Conservation (phyloP, 2,329 filamentous ascomycete genomes). For the Davidsoniella eucalypti region DNA sequence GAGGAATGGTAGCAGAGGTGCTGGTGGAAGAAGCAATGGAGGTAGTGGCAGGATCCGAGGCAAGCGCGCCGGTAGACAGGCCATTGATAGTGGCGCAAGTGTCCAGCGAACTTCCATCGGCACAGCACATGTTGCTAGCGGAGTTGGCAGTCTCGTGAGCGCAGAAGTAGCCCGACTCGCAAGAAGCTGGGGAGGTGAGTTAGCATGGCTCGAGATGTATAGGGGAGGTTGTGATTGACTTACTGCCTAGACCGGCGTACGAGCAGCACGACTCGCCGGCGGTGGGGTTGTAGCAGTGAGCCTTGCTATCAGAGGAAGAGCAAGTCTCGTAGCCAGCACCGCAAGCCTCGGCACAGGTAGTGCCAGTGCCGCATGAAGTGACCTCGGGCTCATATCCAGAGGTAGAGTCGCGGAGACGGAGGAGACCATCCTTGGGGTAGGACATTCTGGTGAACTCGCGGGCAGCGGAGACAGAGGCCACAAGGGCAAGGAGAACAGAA, state of each 20-base stretch:
- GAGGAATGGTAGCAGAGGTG: constrained; percentile 14
- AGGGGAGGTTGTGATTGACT: constrained; percentile 17
- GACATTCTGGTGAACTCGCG: constrained; percentile 20
- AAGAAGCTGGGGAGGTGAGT: constrained; percentile 32
- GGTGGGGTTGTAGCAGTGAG: constrained; percentile 42
- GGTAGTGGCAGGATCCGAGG: constrained; percentile 20
- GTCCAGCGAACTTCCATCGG: constrained; percentile 33
- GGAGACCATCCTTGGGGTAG: constrained; percentile 24
- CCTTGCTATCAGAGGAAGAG: constrained; percentile 28
- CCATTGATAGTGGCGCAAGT: constrained; percentile 37
- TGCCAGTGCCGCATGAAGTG: constrained; percentile 30
- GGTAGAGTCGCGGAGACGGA: constrained; percentile 27
- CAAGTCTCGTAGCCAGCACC: constrained; percentile 34
- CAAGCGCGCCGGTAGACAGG: constrained; percentile 30
- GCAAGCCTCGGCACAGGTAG: constrained; percentile 39
- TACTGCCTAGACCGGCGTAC: constrained; percentile 36
- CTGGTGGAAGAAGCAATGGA: constrained; percentile 19
- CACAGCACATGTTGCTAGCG: constrained; percentile 42
- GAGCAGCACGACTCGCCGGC: constrained; percentile 40
- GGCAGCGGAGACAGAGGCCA: constrained; percentile 19
- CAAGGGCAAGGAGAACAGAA: constrained; percentile 21
- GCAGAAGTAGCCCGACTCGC: constrained; percentile 45
- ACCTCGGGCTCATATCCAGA: constrained; percentile 32
- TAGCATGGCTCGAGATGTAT: constrained; percentile 1
- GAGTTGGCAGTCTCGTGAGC: constrained; percentile 29